These are phyloP conservation scores for Talaromyces ruber DNA, from an alignment of 495 filamentous ascomycete species.

Conservation along the genomic window DNA sequence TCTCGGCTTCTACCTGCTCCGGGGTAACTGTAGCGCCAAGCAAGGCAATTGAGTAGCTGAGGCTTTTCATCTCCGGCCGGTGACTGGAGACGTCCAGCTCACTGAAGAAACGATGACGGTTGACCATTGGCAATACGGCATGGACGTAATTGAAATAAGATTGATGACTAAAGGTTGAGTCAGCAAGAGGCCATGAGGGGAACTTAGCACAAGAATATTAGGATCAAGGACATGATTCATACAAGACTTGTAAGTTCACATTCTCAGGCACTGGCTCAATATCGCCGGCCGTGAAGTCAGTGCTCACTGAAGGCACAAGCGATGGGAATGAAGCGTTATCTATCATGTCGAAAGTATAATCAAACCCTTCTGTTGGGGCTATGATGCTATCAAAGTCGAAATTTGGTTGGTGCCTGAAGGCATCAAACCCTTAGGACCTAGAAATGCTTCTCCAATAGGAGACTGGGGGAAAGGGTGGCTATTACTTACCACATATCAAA, in stretches of 20 bases:
- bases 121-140: constrained; percentile 10
- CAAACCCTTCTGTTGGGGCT: neutral
- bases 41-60: constrained; percentile 10
- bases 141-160: constrained; percentile 10
- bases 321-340: neutral
- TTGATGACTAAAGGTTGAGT: constrained; percentile 8
- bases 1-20: constrained; percentile 9
- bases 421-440: neutral
- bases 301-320: neutral
- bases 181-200: neutral
- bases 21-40: constrained; percentile 7
- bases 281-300: neutral
- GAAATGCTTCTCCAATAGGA: neutral
- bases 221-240: neutral
- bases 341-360: neutral
- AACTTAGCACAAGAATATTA: neutral
- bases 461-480: neutral
- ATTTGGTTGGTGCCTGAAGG: neutral
- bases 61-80: constrained; percentile 5
- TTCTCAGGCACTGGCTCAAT: neutral
- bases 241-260: neutral
- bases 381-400: neutral
- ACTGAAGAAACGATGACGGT: constrained; percentile 8
- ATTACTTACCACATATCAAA: neutral
- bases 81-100: constrained; percentile 4